These are phyloP conservation scores for Calonectria henricotiae DNA, from an alignment of 2,329 filamentous ascomycete species.

Conservation along the genomic window DNA sequence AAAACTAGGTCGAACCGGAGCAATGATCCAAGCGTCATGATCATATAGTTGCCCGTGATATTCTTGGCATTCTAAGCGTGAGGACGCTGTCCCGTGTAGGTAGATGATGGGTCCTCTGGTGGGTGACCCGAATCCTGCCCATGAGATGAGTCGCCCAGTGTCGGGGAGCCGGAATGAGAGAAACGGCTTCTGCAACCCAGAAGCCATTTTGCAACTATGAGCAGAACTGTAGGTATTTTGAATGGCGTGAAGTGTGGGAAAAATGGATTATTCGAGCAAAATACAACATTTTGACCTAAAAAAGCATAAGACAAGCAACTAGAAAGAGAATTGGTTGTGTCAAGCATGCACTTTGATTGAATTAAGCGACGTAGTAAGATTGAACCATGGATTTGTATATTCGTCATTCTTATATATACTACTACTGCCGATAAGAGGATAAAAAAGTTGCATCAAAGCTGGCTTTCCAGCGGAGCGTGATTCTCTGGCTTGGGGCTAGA, in stretches of 20 bases:
- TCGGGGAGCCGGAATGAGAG: constrained; percentile 28
- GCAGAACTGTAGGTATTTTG: not conserved
- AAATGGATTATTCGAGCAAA: too few relatives aligned
- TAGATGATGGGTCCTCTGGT: constrained; percentile 29
- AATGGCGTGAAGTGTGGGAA: not conserved
- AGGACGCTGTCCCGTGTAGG: constrained; percentile 35
- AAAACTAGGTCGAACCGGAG: constrained; percentile 34
- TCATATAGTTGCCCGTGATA: constrained; percentile 29
- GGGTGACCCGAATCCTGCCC: constrained; percentile 37
- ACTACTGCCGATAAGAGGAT: not conserved
- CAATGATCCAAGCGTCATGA: constrained; percentile 30
- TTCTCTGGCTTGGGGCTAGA: not conserved
- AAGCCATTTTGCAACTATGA: constrained; percentile 23
- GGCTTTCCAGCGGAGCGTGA: not conserved
- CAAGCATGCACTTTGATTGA: not conserved
- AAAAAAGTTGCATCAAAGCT: too few relatives aligned
- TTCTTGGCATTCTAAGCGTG: constrained; percentile 33
- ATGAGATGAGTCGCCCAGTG: constrained; percentile 38
- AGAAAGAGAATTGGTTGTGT: not conserved
- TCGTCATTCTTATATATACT: not conserved
- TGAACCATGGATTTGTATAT: not conserved
- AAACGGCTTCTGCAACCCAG: constrained; percentile 10
- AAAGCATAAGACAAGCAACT: not conserved
- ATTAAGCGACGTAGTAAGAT: not conserved
- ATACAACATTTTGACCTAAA: too few relatives aligned